phyloP scores from a whole-genome alignment of 805 yeast genomes.

The Lipomyces yamadae region DNA sequence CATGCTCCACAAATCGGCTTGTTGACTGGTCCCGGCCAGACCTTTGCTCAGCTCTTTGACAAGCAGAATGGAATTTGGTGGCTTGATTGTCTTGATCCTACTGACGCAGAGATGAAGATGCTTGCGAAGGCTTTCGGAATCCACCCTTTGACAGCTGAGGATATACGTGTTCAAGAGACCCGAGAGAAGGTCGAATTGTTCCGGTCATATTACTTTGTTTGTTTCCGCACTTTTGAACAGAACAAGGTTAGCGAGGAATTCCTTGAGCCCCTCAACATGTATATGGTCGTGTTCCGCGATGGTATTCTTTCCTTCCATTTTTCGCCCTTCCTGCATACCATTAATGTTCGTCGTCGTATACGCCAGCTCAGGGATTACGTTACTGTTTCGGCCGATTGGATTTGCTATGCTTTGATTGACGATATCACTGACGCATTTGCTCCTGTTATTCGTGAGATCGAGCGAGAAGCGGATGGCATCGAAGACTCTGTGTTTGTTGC shows the following conservation, averaged over 20 bases:
- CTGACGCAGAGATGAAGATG: slow-evolving; percentile 92
- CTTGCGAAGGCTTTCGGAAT: slow-evolving; percentile 92
- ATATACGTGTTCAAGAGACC: slow-evolving; percentile 93
- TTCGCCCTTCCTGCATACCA: slow-evolving; percentile 61
- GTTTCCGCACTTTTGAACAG: slow-evolving; percentile 94
- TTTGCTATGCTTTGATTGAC: slow-evolving; percentile 67
- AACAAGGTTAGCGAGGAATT: slow-evolving; percentile 83
- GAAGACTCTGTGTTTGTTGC: slow-evolving; percentile 85
- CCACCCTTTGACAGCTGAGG: slow-evolving; percentile 98
- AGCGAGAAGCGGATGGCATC: slow-evolving; percentile 65
- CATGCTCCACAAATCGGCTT: slow-evolving; percentile 88
- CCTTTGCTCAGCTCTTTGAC: slow-evolving; percentile 71
- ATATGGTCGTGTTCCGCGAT: slow-evolving; percentile 63
- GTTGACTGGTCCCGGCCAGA: slow-evolving; percentile 61
- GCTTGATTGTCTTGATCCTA: slow-evolving; percentile 92
- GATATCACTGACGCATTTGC: slow-evolving; percentile 70
- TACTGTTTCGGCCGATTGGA: slow-evolving; percentile 65
- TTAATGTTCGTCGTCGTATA: slow-evolving; percentile 65
- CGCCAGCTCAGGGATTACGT: slow-evolving; percentile 67
- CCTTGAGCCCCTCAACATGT: slow-evolving; percentile 64
- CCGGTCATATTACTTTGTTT: slow-evolving; percentile 86
- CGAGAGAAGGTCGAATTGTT: slow-evolving; percentile 97
- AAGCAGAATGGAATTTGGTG: slow-evolving; percentile 87
- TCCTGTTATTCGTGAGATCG: slow-evolving; percentile 62
- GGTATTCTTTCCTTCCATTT: slow-evolving; percentile 67